These are phyloP conservation scores for Cyberlindnera amylophila DNA, from an alignment of 805 yeast species.

Conservation along the genomic window DNA sequence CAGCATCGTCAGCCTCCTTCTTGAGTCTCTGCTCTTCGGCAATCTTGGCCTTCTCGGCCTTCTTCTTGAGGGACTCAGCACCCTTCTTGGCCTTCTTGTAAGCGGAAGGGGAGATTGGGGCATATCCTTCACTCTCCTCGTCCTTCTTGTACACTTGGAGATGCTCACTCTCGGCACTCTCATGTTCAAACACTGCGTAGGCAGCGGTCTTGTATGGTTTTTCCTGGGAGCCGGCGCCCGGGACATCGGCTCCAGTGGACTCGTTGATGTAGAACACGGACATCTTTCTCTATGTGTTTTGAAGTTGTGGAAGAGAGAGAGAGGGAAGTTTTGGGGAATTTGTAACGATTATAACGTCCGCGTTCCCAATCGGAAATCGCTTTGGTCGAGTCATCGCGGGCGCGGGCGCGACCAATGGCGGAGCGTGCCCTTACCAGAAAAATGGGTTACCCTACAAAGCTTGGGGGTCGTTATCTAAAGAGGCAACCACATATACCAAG, in stretches of 20 bases:
- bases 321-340: too few relatives aligned
- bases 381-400: neutral
- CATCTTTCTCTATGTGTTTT: constrained; percentile 21
- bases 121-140: constrained; percentile 46
- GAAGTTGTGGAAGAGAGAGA: neutral
- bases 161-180: constrained; percentile 35
- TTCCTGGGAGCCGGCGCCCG: constrained; percentile 56
- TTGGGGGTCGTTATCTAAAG: too few relatives aligned
- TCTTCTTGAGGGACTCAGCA: constrained; percentile 84
- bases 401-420: neutral
- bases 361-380: too few relatives aligned
- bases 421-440: neutral
- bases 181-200: constrained; percentile 58
- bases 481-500: too few relatives aligned
- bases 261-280: constrained; percentile 68
- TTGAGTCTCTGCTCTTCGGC: constrained; percentile 49
- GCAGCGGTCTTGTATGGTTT: constrained; percentile 82
- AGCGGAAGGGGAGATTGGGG: constrained; percentile 84
- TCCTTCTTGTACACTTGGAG: constrained; percentile 56
- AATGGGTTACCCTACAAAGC: neutral
- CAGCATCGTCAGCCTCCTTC: constrained; percentile 67
- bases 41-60: constrained; percentile 47
- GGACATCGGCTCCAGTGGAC: constrained; percentile 60
- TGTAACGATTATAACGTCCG: too few relatives aligned
- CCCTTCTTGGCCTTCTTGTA: constrained; percentile 96